phyloP scores from a whole-genome alignment of 2,329 filamentous ascomycete species.

The Aspergillus ochraceus region DNA sequence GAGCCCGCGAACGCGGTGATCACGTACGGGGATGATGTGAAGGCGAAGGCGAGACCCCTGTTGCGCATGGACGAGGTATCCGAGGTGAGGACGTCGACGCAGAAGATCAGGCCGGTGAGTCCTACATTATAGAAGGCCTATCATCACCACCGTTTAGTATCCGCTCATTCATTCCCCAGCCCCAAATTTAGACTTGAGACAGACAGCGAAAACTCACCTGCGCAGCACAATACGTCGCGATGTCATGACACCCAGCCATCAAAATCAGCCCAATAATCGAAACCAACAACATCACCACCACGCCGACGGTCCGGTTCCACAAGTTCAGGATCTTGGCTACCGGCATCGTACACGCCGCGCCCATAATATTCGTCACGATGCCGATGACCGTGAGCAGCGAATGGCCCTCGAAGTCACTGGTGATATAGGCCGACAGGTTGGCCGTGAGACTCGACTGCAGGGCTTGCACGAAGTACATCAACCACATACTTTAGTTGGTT shows the following conservation, averaged over 20 bases:
- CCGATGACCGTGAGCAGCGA: slow-evolving; percentile 55
- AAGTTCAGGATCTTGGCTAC: slow-evolving; percentile 63
- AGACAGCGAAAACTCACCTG: slow-evolving; percentile 30
- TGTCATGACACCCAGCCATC: slow-evolving; percentile 61
- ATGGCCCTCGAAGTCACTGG: slow-evolving; percentile 54
- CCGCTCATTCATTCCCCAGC: not conserved
- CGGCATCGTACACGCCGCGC: slow-evolving; percentile 59
- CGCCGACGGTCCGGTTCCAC: slow-evolving; percentile 61
- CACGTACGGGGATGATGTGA: slow-evolving; percentile 61
- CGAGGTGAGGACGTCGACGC: slow-evolving; percentile 58
- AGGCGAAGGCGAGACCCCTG: slow-evolving; percentile 59
- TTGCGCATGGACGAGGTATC: slow-evolving; percentile 61
- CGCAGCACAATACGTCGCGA: slow-evolving; percentile 64
- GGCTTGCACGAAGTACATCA: slow-evolving; percentile 2
- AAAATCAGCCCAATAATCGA: slow-evolving; percentile 57
- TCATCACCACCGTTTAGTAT: too few species aligned
- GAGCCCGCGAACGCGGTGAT: slow-evolving; percentile 59
- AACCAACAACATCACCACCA: slow-evolving; percentile 49
- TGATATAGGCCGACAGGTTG: slow-evolving; percentile 32
- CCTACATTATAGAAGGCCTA: slow-evolving; percentile 61
- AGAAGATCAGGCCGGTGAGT: slow-evolving; percentile 54
- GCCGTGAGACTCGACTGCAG: not conserved
- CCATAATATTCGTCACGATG: slow-evolving; percentile 56
- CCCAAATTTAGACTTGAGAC: not conserved
- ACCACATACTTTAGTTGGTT: not conserved